These are phyloP conservation scores for Ustilago hordei DNA, from an alignment of 1,284 basidiomycete genomes.

Conservation along the genomic window DNA sequence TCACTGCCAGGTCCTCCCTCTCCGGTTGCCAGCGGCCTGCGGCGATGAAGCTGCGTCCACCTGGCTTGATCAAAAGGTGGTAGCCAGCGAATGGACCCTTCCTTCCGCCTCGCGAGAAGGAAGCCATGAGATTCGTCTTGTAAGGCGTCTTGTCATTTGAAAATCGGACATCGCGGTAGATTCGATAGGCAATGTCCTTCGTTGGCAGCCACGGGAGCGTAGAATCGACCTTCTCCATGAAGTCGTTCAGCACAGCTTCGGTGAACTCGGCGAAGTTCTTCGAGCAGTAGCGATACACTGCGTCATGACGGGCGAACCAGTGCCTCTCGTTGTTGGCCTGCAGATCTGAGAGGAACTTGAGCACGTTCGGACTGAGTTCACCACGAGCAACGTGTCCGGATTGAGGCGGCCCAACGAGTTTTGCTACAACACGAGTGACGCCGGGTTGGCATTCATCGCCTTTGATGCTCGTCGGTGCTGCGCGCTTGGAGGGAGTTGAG, in stretches of 20 bases:
- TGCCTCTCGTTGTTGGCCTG: constrained; percentile 82
- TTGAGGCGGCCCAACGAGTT: constrained; percentile 37
- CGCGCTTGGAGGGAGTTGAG: constrained; percentile 8
- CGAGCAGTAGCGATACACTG: constrained; percentile 27
- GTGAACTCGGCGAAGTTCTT: constrained; percentile 86
- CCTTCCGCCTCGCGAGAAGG: constrained; percentile 81
- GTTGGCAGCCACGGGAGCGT: constrained; percentile 86
- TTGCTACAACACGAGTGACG: constrained; percentile 32
- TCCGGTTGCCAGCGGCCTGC: constrained; percentile 87
- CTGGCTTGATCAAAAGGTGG: constrained; percentile 43
- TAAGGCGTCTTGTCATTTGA: constrained; percentile 94
- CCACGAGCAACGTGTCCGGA: constrained; percentile 77
- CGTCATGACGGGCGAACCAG: constrained; percentile 78
- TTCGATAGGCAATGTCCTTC: constrained; percentile 81
- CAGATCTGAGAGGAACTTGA: constrained; percentile 80
- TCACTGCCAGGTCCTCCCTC: constrained; percentile 79
- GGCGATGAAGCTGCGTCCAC: constrained; percentile 76
- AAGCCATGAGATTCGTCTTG: constrained; percentile 81
- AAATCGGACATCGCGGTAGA: constrained; percentile 80
- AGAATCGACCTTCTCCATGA: constrained; percentile 78
- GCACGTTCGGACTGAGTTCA: constrained; percentile 83
- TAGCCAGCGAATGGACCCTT: constrained; percentile 82
- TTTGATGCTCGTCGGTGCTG: neutral
- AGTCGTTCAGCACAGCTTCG: constrained; percentile 76
- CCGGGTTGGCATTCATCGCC: constrained; percentile 27